phyloP scores from a whole-genome alignment of 805 yeast species.

The Kluyveromyces aestuarii region DNA sequence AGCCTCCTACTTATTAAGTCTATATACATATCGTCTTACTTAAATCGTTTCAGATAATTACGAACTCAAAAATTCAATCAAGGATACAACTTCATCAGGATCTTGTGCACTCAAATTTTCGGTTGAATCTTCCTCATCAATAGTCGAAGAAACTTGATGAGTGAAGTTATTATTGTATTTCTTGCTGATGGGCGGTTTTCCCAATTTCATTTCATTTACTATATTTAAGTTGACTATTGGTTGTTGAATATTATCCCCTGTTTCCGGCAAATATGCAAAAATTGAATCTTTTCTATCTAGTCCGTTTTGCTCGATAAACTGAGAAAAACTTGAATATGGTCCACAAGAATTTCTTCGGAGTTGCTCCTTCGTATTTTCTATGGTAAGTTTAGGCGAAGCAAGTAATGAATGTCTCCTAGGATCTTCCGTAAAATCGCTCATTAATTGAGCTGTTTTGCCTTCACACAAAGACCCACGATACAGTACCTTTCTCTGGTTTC shows the following conservation, averaged over 20 bases:
- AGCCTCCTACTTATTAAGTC: no score
- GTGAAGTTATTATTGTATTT: background rate
- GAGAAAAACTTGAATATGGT: conserved; percentile 11
- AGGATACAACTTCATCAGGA: background rate
- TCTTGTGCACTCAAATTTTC: background rate
- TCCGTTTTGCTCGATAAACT: conserved; percentile 14
- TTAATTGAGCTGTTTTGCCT: no score
- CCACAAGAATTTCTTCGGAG: conserved; percentile 20
- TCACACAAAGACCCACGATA: no score
- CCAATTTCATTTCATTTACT: background rate
- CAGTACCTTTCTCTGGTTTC: background rate
- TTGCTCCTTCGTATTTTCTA: conserved; percentile 20
- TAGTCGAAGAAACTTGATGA: background rate
- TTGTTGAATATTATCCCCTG: conserved; percentile 9
- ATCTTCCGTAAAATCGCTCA: no score
- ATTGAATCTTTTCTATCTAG: conserved; percentile 11
- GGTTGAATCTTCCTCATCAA: background rate
- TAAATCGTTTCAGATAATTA: background rate
- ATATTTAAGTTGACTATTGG: conserved; percentile 16
- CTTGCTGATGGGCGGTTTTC: background rate
- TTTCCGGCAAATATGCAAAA: conserved; percentile 18
- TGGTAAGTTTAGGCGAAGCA: conserved; percentile 10
- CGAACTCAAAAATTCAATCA: background rate
- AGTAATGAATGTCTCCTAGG: background rate
- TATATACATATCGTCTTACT: no score